Percentiles rank a stretch among this genome's conserved stretches.
Conservation (phyloP, 2,329 filamentous ascomycete species). For the Xylariaceae sp. region DNA sequence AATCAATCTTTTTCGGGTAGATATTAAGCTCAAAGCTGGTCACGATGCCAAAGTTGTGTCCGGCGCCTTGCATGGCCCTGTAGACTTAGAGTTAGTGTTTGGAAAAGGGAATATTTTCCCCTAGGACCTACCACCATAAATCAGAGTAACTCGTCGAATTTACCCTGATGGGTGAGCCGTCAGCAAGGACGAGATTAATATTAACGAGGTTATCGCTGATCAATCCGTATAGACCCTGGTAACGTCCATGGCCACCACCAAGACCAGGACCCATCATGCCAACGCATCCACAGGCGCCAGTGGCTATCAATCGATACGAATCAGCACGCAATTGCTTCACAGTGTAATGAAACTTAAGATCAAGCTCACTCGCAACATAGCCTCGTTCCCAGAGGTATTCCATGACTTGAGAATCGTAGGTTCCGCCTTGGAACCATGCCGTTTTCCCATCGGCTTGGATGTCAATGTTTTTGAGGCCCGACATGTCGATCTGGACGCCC, state of each 20-base stretch:
- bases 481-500: conserved; percentile 28
- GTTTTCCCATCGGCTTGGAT: conserved; percentile 1
- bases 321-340: background rate
- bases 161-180: conserved; percentile 7
- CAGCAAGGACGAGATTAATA: conserved; percentile 14
- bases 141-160: conserved; percentile 4
- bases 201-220: conserved; percentile 14
- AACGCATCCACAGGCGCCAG: conserved; percentile 24
- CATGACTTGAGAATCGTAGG: conserved; percentile 2
- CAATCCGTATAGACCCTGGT: conserved; percentile 26
- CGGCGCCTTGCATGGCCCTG: conserved; percentile 13
- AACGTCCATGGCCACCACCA: conserved; percentile 28
- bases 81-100: too few relatives aligned
- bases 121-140: too few relatives aligned
- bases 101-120: too few relatives aligned
- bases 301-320: conserved; percentile 2
- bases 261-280: conserved; percentile 25
- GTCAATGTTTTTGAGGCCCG: conserved; percentile 15
- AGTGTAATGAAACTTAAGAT: background rate
- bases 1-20: background rate
- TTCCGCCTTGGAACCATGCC: conserved; percentile 12
- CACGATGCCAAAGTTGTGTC: conserved; percentile 14
- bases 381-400: conserved; percentile 1
- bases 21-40: conserved; percentile 7
- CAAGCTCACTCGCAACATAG: conserved; percentile 7